Evolutionary conservation across 1,284 basidiomycete species (phyloP).

Genomic region (Ustilago hordei): DNA sequence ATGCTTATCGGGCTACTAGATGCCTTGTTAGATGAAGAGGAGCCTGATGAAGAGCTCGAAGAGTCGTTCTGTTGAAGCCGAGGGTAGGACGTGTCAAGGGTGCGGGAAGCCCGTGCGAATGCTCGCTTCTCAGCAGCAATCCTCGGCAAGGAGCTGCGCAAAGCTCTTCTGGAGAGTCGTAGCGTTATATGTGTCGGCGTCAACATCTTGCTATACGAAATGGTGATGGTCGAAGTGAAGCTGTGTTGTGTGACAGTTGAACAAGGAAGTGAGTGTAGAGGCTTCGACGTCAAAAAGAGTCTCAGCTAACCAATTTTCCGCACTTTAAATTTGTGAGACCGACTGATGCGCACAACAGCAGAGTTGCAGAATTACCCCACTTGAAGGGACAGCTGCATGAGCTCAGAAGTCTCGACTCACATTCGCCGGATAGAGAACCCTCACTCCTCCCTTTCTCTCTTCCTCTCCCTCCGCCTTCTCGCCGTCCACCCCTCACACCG

Average conservation of each 20-base stretch:
- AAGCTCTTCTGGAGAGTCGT: not conserved
- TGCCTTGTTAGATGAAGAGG: conserved; percentile 5
- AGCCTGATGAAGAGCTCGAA: conserved; percentile 8
- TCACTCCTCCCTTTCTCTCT: not conserved
- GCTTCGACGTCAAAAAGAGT: not conserved
- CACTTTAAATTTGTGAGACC: not conserved
- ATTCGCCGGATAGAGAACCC: not conserved
- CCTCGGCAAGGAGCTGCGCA: not conserved
- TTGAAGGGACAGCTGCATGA: not conserved
- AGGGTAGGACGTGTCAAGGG: conserved; percentile 19
- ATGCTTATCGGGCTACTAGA: conserved; percentile 11
- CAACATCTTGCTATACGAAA: conserved; percentile 6
- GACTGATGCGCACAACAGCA: not conserved
- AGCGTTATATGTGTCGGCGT: not conserved
- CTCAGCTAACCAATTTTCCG: conserved; percentile 1
- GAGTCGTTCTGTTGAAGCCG: not conserved
- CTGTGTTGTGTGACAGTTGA: conserved; percentile 1
- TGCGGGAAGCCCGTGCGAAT: not conserved
- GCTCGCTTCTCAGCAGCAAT: not conserved
- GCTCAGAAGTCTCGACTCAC: not conserved
- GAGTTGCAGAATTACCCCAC: not conserved
- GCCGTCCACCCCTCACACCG: not conserved
- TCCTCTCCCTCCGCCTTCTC: not conserved
- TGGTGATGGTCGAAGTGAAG: not conserved
- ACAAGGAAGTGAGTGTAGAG: not conserved